A percentile compares a stretch with the other conserved stretches of the same genome.
Conservation (phyloP, 331 rosid genomes). For the Pyrus hybrid region DNA sequence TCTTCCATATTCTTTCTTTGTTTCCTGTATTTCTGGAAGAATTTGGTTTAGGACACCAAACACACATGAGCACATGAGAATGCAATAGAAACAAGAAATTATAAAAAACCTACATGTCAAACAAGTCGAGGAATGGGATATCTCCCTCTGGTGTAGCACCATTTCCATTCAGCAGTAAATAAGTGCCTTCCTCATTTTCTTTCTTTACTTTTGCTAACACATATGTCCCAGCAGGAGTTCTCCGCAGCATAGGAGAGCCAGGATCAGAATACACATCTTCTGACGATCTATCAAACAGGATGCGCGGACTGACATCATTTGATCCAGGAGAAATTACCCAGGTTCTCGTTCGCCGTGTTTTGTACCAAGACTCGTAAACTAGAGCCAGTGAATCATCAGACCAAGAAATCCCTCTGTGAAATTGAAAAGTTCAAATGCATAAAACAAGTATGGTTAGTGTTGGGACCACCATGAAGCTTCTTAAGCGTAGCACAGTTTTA, state of each 20-base stretch:
- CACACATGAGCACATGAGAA: conserved; percentile 4
- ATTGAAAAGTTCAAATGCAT: conserved; percentile 13
- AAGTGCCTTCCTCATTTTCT: conserved; percentile 51
- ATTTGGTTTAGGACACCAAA: conserved; percentile 28
- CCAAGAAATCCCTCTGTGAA: conserved; percentile 89
- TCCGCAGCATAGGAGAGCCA: conserved; percentile 91
- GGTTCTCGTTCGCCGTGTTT: conserved; percentile 67
- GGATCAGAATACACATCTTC: conserved; percentile 99
- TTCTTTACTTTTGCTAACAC: conserved; percentile 69
- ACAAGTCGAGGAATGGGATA: conserved; percentile 93
- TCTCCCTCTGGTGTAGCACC: conserved; percentile 98
- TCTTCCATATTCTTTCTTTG: conserved; percentile 93
- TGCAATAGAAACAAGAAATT: conserved; percentile 10
- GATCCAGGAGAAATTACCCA: conserved; percentile 87
- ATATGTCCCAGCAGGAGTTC: conserved; percentile 84
- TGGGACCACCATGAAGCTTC: neutral
- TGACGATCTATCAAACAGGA: conserved; percentile 91
- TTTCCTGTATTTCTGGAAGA: conserved; percentile 76
- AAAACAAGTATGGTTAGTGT: neutral
- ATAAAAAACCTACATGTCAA: conserved; percentile 68
- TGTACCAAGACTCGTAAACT: conserved; percentile 97
- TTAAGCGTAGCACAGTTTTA: neutral
- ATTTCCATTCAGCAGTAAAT: conserved; percentile 67
- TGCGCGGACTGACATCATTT: conserved; percentile 51
- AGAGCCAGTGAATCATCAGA: conserved; percentile 84